Percentiles rank a stretch among this genome's conserved stretches.
These are phyloP conservation scores for Penicillium bovifimosum DNA, from an alignment of 495 filamentous ascomycete genomes.

Conservation along the genomic window DNA sequence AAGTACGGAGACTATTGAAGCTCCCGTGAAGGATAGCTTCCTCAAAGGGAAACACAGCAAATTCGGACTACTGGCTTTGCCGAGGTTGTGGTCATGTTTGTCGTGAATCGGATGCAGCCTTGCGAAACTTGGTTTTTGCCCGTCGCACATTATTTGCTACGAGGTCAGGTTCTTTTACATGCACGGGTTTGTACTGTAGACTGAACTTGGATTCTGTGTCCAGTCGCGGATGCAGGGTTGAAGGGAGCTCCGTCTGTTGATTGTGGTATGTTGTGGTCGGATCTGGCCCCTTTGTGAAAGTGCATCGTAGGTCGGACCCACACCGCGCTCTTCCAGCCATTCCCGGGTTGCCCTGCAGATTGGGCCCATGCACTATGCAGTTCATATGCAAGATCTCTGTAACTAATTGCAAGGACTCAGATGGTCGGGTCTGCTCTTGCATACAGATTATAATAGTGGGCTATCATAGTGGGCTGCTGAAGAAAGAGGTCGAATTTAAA, in stretches of 20 bases:
- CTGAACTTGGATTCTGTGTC: neutral
- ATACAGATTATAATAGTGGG: too few species aligned
- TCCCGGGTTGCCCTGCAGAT: constrained; percentile 18
- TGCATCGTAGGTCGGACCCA: neutral
- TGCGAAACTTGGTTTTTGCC: neutral
- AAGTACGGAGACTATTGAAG: neutral
- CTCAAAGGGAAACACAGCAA: neutral
- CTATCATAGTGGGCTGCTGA: constrained; percentile 3
- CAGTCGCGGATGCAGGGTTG: neutral
- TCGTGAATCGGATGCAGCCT: neutral
- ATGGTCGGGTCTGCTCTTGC: constrained; percentile 5
- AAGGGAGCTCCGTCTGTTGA: neutral
- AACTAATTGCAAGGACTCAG: constrained; percentile 16
- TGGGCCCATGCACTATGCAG: constrained; percentile 8
- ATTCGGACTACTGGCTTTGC: neutral
- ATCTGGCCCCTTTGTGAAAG: neutral
- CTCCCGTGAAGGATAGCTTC: neutral
- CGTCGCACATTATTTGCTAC: neutral
- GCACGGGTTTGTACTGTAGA: neutral
- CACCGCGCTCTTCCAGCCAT: neutral
- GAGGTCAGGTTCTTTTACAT: neutral
- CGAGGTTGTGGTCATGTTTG: neutral
- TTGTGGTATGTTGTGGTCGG: neutral
- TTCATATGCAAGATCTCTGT: constrained; percentile 24
- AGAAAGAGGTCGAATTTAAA: neutral